Conservation (phyloP, 129 eudicot species). For the Heracleum sosnowskyi region DNA sequence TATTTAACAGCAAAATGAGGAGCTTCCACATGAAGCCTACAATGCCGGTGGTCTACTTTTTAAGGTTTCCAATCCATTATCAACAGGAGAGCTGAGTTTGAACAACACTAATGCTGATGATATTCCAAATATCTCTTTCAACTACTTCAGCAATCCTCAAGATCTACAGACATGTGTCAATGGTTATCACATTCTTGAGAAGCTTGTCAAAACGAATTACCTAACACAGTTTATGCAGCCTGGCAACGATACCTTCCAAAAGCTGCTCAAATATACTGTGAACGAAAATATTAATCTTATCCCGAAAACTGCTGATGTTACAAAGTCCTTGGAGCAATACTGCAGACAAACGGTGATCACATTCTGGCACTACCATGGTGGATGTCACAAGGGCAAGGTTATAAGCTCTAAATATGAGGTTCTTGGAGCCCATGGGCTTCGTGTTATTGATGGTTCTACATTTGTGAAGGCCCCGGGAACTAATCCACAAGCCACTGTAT, state of each 20-base stretch:
- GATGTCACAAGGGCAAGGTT: conserved; percentile 80
- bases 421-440: conserved; percentile 55
- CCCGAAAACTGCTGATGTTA: conserved; percentile 61
- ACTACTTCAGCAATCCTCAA: conserved; percentile 76
- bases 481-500: conserved; percentile 89
- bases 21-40: conserved; percentile 58
- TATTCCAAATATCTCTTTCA: conserved; percentile 68
- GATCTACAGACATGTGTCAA: conserved; percentile 52
- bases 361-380: conserved; percentile 97
- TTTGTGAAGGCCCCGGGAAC: conserved; percentile 75
- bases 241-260: conserved; percentile 28
- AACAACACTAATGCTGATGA: conserved; percentile 63
- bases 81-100: conserved; percentile 57
- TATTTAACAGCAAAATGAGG: conserved; percentile 46
- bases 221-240: conserved; percentile 37
- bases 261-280: conserved; percentile 61
- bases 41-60: conserved; percentile 74
- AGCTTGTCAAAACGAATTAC: conserved; percentile 43
- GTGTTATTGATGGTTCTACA: conserved; percentile 76
- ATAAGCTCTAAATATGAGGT: conserved; percentile 48
- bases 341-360: conserved; percentile 84
- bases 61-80: conserved; percentile 56
- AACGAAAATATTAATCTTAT: conserved; percentile 58
- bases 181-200: conserved; percentile 50
- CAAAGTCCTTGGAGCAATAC: conserved; percentile 55